Conservation (phyloP, 2,329 filamentous ascomycete species). For the Coleophoma cylindrospora region DNA sequence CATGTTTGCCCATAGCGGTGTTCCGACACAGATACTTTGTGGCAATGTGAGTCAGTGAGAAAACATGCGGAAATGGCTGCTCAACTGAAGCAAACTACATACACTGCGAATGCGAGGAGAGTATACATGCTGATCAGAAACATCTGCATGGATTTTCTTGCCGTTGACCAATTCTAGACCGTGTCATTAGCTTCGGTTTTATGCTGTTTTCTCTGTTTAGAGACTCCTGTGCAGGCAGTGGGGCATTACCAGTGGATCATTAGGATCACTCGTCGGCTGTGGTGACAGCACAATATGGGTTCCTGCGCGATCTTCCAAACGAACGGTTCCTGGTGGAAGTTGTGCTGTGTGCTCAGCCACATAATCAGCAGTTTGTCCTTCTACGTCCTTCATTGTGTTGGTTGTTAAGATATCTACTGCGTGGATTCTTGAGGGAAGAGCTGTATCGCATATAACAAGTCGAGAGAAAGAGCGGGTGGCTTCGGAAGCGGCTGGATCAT, state of each 20-base stretch:
- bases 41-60: neutral
- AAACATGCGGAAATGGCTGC: too few relatives aligned
- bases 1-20: constrained; percentile 36
- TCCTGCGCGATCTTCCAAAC: neutral
- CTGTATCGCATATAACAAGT: too few relatives aligned
- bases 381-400: too few relatives aligned
- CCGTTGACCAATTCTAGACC: constrained; percentile 34
- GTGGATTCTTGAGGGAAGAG: too few relatives aligned
- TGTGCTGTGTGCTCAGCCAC: neutral
- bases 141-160: constrained; percentile 36
- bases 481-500: too few relatives aligned
- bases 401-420: too few relatives aligned
- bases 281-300: constrained; percentile 3
- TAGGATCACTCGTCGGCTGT: constrained; percentile 8
- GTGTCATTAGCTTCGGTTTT: neutral
- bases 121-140: constrained; percentile 34
- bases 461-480: too few relatives aligned
- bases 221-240: constrained; percentile 6
- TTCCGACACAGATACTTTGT: constrained; percentile 6
- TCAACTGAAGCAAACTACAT: constrained; percentile 37
- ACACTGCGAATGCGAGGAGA: constrained; percentile 34
- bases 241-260: constrained; percentile 34
- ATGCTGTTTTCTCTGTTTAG: neutral
- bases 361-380: too few relatives aligned
- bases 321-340: neutral